A percentile compares a stretch with the other conserved stretches of the same genome.
These are phyloP conservation scores for Coniochaeta hoffmannii DNA, from an alignment of 2,329 filamentous ascomycete species.

Conservation along the genomic window DNA sequence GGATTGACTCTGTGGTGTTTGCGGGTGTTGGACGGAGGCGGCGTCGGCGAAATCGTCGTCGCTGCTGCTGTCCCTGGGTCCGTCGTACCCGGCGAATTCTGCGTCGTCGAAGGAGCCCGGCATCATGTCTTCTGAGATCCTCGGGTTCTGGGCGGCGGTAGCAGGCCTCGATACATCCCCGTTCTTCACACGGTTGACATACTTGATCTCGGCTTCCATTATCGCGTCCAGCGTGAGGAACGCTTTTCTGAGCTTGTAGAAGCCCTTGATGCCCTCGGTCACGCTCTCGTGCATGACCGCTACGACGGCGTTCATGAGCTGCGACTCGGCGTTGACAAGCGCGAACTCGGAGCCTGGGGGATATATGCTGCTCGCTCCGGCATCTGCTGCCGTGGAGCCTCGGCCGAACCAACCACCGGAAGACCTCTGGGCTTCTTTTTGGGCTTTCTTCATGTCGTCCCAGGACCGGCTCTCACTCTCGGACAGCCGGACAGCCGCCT, in stretches of 20 bases:
- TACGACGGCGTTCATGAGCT: conserved; percentile 84
- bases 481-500: conserved; percentile 65
- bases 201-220: conserved; percentile 62
- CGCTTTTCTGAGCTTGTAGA: conserved; percentile 87
- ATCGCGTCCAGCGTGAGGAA: conserved; percentile 77
- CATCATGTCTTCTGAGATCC: conserved; percentile 25
- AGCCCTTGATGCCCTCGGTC: conserved; percentile 83
- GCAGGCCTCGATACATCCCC: not conserved
- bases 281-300: conserved; percentile 87
- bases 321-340: conserved; percentile 74
- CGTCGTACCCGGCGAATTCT: conserved; percentile 22
- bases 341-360: conserved; percentile 80
- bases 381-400: conserved; percentile 8
- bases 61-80: conserved; percentile 15
- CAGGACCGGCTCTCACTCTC: conserved; percentile 71
- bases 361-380: conserved; percentile 46
- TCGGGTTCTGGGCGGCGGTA: conserved; percentile 3
- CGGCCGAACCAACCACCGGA: conserved; percentile 15
- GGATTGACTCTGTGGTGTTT: not conserved
- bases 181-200: conserved; percentile 24
- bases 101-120: conserved; percentile 29
- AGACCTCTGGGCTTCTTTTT: conserved; percentile 45
- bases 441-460: conserved; percentile 67
- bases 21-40: not conserved
- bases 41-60: conserved; percentile 51